These are phyloP conservation scores for Linum usitatissimum DNA, from an alignment of 345 rosid species.

Conservation along the genomic window DNA sequence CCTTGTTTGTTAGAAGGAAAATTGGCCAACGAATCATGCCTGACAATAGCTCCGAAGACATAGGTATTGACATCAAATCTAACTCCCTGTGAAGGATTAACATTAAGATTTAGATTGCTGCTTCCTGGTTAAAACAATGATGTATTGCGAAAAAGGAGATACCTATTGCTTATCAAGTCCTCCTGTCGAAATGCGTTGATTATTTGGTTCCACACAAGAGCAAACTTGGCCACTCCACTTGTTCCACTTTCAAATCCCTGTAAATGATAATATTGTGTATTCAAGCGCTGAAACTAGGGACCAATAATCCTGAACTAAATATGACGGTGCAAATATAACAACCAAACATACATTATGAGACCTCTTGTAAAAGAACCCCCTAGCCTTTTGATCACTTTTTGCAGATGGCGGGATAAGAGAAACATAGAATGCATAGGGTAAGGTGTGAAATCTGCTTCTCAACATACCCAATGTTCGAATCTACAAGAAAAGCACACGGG, in stretches of 20 bases:
- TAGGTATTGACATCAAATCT: slow-evolving; percentile 76
- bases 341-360: slow-evolving; percentile 43
- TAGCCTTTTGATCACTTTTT: slow-evolving; percentile 34
- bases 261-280: slow-evolving; percentile 6
- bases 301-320: background rate
- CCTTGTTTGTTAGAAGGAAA: slow-evolving; percentile 90
- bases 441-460: slow-evolving; percentile 78
- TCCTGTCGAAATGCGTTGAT: slow-evolving; percentile 61
- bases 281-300: background rate
- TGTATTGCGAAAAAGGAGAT: slow-evolving; percentile 2
- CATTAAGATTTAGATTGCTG: slow-evolving; percentile 5
- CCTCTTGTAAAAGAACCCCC: slow-evolving; percentile 32
- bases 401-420: slow-evolving; percentile 49
- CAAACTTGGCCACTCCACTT: slow-evolving; percentile 64
- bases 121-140: slow-evolving; percentile 3
- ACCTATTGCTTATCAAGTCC: slow-evolving; percentile 91
- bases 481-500: slow-evolving; percentile 28
- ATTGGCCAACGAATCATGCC: slow-evolving; percentile 83
- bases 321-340: slow-evolving; percentile 4
- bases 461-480: slow-evolving; percentile 94
- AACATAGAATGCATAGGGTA: slow-evolving; percentile 74
- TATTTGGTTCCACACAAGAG: slow-evolving; percentile 86
- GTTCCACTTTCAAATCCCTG: slow-evolving; percentile 42
- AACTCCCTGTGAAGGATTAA: slow-evolving; percentile 50
- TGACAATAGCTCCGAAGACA: slow-evolving; percentile 49